Base-by-base conservation (phyloP, 257 asterid species). In the Penstemon davidsonii region DNA sequence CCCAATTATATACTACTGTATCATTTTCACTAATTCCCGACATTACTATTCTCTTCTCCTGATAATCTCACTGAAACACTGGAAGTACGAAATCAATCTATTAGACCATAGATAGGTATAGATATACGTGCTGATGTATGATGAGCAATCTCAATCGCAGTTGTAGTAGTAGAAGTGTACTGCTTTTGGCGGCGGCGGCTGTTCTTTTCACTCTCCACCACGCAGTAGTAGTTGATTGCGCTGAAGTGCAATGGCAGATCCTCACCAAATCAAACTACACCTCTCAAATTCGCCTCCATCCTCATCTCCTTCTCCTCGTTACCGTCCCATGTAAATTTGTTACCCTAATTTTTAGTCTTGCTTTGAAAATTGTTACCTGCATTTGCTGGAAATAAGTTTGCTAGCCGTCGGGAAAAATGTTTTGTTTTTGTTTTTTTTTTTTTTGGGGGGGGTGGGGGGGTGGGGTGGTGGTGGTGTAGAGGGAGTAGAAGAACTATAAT, bases 321-420 rank as follows among this genome's bases (percentile, higher is more conserved):
- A 87, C 96, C 25, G 82, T 89, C 44, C 98, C 98, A 64, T 92
- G 96, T 91, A 89, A 25, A 86, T 11, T 55, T 55, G 3, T 55
- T 9, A 10, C 33, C 33, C 7, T 61, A 12, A n/a, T 39, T 11
- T 42, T 42, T n/a, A 18, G 15, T 40, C 42, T 42, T 8, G 5
- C 9, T 25, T 13, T 0, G 8, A 15, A 4, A 61, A 6, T 2
- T 61, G 49, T 40, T 37, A 25, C 33, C n/a, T 55, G 50, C 19
- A 11, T 11, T 18, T 36, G 11, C 3, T 39, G 33, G n/a, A 61
- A 7, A 7, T 45, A 3, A 9, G 15, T 46, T n/a, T 41, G 47
- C 7, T n/a, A 33, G 8, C 3, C 9, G 7, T 43, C 7, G 37
- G 6, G 7, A 36, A 33, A 13, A 36, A 36, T 49, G 33, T 65